Conservation (phyloP, 257 asterid species). For the Coffea canephora region DNA sequence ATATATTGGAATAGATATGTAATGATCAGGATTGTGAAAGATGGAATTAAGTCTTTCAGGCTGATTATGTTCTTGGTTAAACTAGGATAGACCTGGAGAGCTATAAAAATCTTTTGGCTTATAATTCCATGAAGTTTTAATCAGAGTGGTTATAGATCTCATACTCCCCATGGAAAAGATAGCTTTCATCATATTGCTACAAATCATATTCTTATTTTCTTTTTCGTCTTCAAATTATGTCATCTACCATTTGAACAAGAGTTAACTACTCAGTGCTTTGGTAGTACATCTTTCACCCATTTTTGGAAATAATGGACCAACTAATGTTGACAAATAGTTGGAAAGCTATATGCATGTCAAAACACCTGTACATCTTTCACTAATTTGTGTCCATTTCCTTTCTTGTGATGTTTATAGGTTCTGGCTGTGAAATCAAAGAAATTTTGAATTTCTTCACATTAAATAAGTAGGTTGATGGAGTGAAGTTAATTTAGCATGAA, state of each 20-base stretch:
- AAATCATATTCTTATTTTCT: not conserved
- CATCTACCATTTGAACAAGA: not conserved
- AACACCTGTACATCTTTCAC: not conserved
- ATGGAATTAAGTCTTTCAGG: constrained; percentile 1
- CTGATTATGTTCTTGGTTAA: constrained; percentile 7
- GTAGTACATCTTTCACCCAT: not conserved
- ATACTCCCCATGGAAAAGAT: not conserved
- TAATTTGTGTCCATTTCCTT: not conserved
- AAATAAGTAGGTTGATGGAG: not conserved
- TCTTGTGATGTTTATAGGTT: not conserved
- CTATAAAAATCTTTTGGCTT: not conserved
- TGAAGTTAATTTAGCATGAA: not conserved
- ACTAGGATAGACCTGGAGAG: not conserved
- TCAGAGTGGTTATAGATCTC: not conserved
- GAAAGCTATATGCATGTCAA: not conserved
- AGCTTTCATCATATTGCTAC: not conserved
- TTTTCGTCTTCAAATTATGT: not conserved
- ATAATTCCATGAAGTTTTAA: not conserved
- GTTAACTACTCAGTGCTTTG: not conserved
- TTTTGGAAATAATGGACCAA: not conserved
- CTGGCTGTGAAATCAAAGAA: not conserved
- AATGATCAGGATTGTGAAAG: not conserved
- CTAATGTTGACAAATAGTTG: not conserved
- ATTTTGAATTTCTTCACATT: not conserved
- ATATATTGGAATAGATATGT: not conserved